Conservation (phyloP, 208 protist genomes). For the Leishmania guyanensis region DNA sequence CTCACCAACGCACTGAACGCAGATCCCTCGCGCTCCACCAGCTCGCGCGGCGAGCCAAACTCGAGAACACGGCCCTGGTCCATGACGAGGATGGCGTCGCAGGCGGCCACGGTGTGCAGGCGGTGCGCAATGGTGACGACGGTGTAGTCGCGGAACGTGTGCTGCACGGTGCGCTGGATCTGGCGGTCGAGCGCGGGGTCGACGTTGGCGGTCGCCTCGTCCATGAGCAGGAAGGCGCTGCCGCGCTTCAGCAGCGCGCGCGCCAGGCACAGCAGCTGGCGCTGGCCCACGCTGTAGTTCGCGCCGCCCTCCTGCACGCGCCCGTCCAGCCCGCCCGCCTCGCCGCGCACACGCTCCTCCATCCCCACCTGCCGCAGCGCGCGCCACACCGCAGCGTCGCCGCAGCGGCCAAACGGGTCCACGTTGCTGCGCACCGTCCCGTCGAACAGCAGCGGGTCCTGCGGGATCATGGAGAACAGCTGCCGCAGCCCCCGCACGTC, state of each 20-base stretch:
- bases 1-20: conserved; percentile 35
- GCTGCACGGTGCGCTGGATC: conserved; percentile 59
- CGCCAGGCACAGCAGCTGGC: conserved; percentile 76
- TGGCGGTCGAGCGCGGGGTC: conserved; percentile 56
- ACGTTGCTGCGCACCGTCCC: conserved; percentile 81
- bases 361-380: conserved; percentile 61
- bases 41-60: conserved; percentile 13
- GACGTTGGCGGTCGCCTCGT: conserved; percentile 76
- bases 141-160: conserved; percentile 54
- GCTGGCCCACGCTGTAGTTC: conserved; percentile 79
- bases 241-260: conserved; percentile 65
- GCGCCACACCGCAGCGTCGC: conserved; percentile 45
- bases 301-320: conserved; percentile 61
- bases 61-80: conserved; percentile 36
- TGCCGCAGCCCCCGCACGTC: conserved; percentile 51
- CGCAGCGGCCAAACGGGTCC: conserved; percentile 56
- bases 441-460: conserved; percentile 84
- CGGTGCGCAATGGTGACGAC: conserved; percentile 74
- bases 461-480: conserved; percentile 84
- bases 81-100: conserved; percentile 71
- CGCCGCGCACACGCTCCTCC: conserved; percentile 31
- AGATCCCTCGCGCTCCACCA: conserved; percentile 36
- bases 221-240: conserved; percentile 74
- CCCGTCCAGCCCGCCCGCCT: conserved; percentile 34
- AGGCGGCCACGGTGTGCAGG: conserved; percentile 68